Evolutionary conservation across 441 rosid genomes (phyloP), one percentile per base, ranked within the genome.

Genomic region (Syzygium syzygioides): DNA sequence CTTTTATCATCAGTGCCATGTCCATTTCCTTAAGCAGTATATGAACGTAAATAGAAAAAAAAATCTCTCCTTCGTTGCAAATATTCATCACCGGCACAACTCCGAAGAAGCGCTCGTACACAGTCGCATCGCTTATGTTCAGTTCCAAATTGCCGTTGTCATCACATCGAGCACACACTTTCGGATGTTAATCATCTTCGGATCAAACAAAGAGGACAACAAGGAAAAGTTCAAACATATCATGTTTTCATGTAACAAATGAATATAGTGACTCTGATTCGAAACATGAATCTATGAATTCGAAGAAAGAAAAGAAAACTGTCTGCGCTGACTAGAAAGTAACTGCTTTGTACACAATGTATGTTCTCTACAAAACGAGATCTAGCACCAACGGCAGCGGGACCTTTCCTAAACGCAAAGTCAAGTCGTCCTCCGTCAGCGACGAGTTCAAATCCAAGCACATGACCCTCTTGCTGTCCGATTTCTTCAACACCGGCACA

Each of bases 361-460:
- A 76, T n/a, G n/a, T 45, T 76, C 83, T 41, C 83, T 45, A 76
- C n/a, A 76, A 48, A 23, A 41, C 52, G 18, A 76, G 83, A 41
- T 76, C 83, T 13, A 76, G 83, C 53, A 76, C 53, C 83, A 76
- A 76, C 6, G 87, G 30, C 50, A 79, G 79, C 60, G 60, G 53
- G 14, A 28, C 79, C 30, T 89, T 89, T 28, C 88, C 90, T 59
- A 86, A 56, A 56, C 59, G 50, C 92, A 97, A 86, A 92, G 89
- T 92, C 94, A 96, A 87, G 87, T 97, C 96, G 71, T 93, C 93
- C 91, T 94, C 98, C 37, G 86, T 86, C 5, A 95, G 96, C 45
- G 94, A 89, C 91, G 95, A 91, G 92, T 92, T 95, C 93, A 97
- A 90, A 92, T 97, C 99, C 94, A 95, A 86, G 89, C 94, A 89